Evolutionary conservation across 169 alveolate species (phyloP).

Genomic region (Cryptosporidium ubiquitum): DNA sequence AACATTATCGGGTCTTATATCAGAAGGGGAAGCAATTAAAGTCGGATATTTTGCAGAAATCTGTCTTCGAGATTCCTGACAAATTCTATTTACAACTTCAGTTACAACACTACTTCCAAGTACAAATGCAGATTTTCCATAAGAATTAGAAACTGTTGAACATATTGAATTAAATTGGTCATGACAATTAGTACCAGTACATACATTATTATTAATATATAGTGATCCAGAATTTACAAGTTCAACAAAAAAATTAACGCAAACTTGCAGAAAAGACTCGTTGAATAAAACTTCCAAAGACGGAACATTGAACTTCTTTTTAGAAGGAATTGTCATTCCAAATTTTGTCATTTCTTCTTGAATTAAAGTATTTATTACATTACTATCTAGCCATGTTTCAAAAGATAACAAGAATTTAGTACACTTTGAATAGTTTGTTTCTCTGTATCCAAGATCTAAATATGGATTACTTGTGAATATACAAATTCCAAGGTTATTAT

Average conservation of each 20-base stretch:
- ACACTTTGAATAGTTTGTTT: constrained; percentile 19
- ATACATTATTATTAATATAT: neutral
- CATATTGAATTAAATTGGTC: constrained; percentile 33
- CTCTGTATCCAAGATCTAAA: constrained; percentile 55
- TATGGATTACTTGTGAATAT: constrained; percentile 11
- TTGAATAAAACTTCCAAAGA: constrained; percentile 15
- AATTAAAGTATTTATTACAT: neutral
- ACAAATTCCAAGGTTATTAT: constrained; percentile 1
- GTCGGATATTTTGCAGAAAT: constrained; percentile 19
- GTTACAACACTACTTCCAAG: neutral
- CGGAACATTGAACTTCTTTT: constrained; percentile 8
- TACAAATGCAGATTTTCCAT: constrained; percentile 41
- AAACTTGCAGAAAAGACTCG: constrained; percentile 39
- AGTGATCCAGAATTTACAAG: constrained; percentile 6
- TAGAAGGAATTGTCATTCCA: constrained; percentile 35
- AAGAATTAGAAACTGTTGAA: neutral
- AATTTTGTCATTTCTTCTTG: neutral
- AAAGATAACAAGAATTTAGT: neutral
- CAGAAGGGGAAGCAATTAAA: constrained; percentile 37
- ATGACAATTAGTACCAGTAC: constrained; percentile 34
- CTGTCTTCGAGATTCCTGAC: constrained; percentile 64
- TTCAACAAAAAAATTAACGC: constrained; percentile 28
- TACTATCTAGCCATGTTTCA: constrained; percentile 41
- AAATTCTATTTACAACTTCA: constrained; percentile 27
- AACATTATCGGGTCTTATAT: constrained; percentile 29